phyloP scores from a whole-genome alignment of 2,329 filamentous ascomycete genomes.

The Aspergillus sojae region DNA sequence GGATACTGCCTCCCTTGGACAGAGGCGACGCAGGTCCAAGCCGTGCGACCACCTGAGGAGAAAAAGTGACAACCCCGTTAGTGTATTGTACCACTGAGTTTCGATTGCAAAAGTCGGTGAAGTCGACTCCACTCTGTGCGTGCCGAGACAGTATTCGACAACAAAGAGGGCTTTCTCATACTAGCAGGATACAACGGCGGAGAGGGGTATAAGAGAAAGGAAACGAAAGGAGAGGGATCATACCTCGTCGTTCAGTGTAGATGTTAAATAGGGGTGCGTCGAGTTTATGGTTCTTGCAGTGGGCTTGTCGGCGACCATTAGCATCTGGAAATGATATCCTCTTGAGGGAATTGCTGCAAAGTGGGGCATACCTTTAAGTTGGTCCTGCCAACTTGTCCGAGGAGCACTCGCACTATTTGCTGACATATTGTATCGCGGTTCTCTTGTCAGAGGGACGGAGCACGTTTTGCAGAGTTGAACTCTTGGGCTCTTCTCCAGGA shows the following conservation, averaged over 20 bases:
- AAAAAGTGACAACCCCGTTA: slow-evolving; percentile 23
- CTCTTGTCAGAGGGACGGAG: background rate
- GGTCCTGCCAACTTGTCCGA: slow-evolving; percentile 57
- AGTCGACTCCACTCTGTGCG: slow-evolving; percentile 31
- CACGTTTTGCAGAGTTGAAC: background rate
- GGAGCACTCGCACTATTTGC: slow-evolving; percentile 24
- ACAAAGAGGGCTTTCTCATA: slow-evolving; percentile 15
- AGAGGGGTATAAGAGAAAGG: slow-evolving; percentile 16
- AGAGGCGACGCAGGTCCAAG: slow-evolving; percentile 83
- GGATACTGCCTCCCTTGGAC: slow-evolving; percentile 65
- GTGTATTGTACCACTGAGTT: slow-evolving; percentile 23
- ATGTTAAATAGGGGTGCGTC: slow-evolving; percentile 66
- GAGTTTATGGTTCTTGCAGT: slow-evolving; percentile 59
- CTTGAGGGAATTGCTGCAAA: slow-evolving; percentile 16
- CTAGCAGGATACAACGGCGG: slow-evolving; percentile 22
- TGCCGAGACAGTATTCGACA: slow-evolving; percentile 19
- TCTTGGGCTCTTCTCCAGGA: background rate
- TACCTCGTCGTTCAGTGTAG: slow-evolving; percentile 75
- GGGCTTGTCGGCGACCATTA: slow-evolving; percentile 47
- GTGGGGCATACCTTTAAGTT: slow-evolving; percentile 55
- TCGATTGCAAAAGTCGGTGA: slow-evolving; percentile 39
- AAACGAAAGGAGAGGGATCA: background rate
- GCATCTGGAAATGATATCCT: slow-evolving; percentile 16
- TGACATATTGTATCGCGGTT: slow-evolving; percentile 26
- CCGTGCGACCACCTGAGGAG: slow-evolving; percentile 76